Evolutionary conservation across 306 rosid species (phyloP).

Genomic region (Cucurbita argyrosperma): DNA sequence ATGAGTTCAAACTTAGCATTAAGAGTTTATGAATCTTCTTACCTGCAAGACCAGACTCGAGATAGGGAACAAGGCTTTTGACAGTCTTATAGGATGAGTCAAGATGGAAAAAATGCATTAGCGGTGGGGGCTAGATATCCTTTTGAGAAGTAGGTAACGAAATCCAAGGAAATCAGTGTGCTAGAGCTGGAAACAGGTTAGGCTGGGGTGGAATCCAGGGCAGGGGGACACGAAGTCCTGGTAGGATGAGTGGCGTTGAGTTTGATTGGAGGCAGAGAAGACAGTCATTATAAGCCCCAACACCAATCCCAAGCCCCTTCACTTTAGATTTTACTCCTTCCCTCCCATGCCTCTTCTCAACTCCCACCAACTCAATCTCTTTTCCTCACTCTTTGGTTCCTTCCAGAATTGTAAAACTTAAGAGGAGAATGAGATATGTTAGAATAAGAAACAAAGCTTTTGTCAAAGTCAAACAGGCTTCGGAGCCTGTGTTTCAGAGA

Average conservation of each 20-base stretch:
- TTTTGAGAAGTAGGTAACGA: neutral
- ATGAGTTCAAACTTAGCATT: neutral
- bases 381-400: constrained; percentile 3
- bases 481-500: neutral
- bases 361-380: neutral
- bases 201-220: constrained; percentile 2
- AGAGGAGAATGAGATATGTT: neutral
- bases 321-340: neutral
- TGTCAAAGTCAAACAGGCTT: neutral
- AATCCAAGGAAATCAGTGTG: neutral
- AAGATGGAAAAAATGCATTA: neutral
- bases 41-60: too few relatives aligned
- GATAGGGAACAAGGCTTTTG: too few relatives aligned
- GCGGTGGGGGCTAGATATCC: neutral
- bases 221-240: neutral
- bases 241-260: neutral
- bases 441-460: neutral
- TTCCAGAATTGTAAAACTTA: neutral
- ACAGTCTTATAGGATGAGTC: too few relatives aligned
- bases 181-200: neutral
- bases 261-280: constrained; percentile 14
- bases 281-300: constrained; percentile 1
- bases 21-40: neutral
- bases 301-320: neutral
- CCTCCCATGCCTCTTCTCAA: neutral